phyloP scores from a whole-genome alignment of 805 yeast species.

The Gaillardinia entomophila region DNA sequence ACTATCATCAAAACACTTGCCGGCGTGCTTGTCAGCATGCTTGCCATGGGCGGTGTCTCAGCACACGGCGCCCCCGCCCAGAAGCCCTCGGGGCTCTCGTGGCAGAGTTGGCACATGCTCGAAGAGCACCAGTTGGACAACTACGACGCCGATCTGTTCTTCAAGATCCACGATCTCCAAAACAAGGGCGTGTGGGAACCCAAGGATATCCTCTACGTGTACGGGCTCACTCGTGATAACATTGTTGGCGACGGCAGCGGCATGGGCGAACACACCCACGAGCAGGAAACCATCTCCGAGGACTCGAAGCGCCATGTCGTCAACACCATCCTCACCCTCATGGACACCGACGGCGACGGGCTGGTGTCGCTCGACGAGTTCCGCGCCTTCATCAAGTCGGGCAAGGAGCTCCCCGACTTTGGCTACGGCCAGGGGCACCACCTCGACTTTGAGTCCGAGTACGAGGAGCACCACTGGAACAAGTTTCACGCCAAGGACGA shows the following conservation, averaged over 20 bases:
- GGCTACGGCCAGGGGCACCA: conserved; percentile 95
- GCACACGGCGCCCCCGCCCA: neutral
- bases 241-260: conserved; percentile 89
- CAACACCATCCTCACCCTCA: conserved; percentile 45
- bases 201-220: conserved; percentile 68
- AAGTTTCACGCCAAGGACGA: conserved; percentile 70
- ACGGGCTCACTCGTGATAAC: conserved; percentile 69
- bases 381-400: conserved; percentile 50
- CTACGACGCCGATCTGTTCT: conserved; percentile 71
- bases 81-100: conserved; percentile 37
- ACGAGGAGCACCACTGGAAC: conserved; percentile 93
- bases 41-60: no score
- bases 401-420: conserved; percentile 81
- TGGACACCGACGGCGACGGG: conserved; percentile 67
- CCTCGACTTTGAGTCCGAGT: conserved; percentile 87
- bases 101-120: conserved; percentile 90
- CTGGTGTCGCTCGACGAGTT: conserved; percentile 65
- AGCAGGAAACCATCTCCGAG: conserved; percentile 48
- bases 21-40: no score
- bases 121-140: conserved; percentile 77
- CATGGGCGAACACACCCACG: conserved; percentile 63
- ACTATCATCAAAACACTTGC: no score
- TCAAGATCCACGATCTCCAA: conserved; percentile 71
- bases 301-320: conserved; percentile 53
- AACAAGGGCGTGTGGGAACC: conserved; percentile 50